These are phyloP conservation scores for Eustoma russellianum DNA, from an alignment of 257 asterid genomes.

Conservation along the genomic window DNA sequence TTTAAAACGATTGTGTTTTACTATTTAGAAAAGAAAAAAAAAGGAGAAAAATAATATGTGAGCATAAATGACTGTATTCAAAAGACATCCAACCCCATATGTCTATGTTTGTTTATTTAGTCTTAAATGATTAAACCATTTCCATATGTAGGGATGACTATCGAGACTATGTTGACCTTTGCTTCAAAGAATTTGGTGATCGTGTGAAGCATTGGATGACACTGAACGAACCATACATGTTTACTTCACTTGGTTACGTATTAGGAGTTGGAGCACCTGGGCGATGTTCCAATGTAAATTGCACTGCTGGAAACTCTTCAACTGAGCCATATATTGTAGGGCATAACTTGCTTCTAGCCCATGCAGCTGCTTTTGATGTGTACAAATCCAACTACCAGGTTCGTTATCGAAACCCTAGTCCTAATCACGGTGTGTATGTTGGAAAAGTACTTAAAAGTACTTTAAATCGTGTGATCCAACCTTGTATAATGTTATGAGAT, in stretches of 20 bases:
- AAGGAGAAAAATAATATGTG: too few relatives aligned
- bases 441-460: too few relatives aligned
- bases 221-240: not conserved
- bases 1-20: too few relatives aligned
- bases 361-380: conserved; percentile 2
- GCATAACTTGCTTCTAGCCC: conserved; percentile 3
- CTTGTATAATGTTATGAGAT: too few relatives aligned
- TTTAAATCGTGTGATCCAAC: too few relatives aligned
- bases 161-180: conserved; percentile 5
- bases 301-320: conserved; percentile 3
- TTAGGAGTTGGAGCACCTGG: not conserved
- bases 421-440: too few relatives aligned
- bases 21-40: too few relatives aligned
- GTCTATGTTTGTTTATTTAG: too few relatives aligned
- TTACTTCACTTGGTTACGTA: not conserved
- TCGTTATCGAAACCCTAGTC: too few relatives aligned
- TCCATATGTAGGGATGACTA: not conserved
- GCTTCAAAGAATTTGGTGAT: not conserved
- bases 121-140: not conserved
- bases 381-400: conserved; percentile 5
- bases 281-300: conserved; percentile 1
- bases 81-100: too few relatives aligned
- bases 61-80: too few relatives aligned
- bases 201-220: conserved; percentile 1
- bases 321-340: conserved; percentile 6